These are phyloP conservation scores for Poa annua DNA, from an alignment of 176 grass and related monocot genomes.

Conservation along the genomic window DNA sequence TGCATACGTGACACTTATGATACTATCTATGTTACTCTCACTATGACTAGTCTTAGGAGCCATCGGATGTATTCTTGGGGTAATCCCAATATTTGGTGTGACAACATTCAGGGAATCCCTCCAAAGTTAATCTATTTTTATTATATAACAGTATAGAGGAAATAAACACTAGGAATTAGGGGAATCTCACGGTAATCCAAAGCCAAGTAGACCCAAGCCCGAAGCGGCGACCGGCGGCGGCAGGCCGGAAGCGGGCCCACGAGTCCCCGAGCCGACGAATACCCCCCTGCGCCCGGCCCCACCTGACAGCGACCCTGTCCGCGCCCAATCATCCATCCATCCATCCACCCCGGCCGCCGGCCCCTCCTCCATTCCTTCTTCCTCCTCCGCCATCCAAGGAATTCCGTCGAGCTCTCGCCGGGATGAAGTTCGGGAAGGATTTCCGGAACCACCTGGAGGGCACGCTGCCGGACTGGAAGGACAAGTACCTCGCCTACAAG, in stretches of 20 bases:
- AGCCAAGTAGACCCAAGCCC: neutral
- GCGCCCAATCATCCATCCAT: conserved; percentile 26
- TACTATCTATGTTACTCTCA: too few species aligned
- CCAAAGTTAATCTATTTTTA: too few species aligned
- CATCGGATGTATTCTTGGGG: too few species aligned
- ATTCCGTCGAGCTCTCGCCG: neutral
- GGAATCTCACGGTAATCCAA: neutral
- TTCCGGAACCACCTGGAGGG: conserved; percentile 94
- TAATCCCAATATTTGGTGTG: too few species aligned
- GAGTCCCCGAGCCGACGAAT: conserved; percentile 19
- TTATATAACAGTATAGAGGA: too few species aligned
- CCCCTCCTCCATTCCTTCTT: neutral
- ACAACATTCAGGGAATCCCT: too few species aligned
- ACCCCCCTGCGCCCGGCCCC: neutral
- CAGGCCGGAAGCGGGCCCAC: conserved; percentile 35
- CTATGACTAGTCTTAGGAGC: too few species aligned
- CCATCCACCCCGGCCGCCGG: neutral
- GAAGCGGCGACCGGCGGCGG: neutral
- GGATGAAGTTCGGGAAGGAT: conserved; percentile 96
- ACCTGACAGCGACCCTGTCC: conserved; percentile 15
- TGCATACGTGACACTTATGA: too few species aligned
- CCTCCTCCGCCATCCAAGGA: neutral
- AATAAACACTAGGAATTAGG: too few species aligned
- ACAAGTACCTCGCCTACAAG: conserved; percentile 96
- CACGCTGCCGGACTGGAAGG: conserved; percentile 90